These are phyloP conservation scores for Fremontodendron californicum DNA, from an alignment of 345 rosid genomes.

Conservation along the genomic window DNA sequence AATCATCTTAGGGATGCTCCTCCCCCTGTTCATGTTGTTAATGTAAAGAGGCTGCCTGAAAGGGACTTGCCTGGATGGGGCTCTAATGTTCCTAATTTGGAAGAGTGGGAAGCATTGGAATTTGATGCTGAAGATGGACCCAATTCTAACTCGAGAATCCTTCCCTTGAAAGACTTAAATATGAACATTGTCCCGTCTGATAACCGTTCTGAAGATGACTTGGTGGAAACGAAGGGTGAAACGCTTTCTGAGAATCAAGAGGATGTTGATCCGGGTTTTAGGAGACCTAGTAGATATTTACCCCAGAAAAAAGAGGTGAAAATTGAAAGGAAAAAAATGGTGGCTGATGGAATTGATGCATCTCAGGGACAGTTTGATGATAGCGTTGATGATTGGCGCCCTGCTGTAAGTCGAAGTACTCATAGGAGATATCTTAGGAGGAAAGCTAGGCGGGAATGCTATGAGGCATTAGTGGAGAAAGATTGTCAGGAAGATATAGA, in stretches of 20 bases:
- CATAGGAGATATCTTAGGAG: slow-evolving; percentile 74
- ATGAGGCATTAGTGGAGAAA: slow-evolving; percentile 48
- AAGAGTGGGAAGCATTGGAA: slow-evolving; percentile 90
- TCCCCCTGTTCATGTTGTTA: slow-evolving; percentile 69
- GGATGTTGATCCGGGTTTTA: slow-evolving; percentile 36
- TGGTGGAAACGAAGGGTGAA: slow-evolving; percentile 35
- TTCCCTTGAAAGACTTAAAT: slow-evolving; percentile 72
- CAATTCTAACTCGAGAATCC: slow-evolving; percentile 54
- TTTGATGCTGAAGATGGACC: slow-evolving; percentile 43
- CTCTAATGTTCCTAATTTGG: slow-evolving; percentile 78
- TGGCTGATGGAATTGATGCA: slow-evolving; percentile 83
- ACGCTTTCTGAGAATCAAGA: slow-evolving; percentile 41
- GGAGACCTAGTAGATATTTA: slow-evolving; percentile 43
- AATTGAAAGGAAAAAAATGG: slow-evolving; percentile 80
- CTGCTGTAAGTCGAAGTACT: slow-evolving; percentile 91
- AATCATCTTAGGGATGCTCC: slow-evolving; percentile 66
- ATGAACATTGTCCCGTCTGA: slow-evolving; percentile 42
- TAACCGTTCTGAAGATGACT: slow-evolving; percentile 40
- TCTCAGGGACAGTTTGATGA: slow-evolving; percentile 68
- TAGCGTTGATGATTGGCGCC: slow-evolving; percentile 71
- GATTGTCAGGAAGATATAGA: slow-evolving; percentile 52
- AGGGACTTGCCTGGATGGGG: slow-evolving; percentile 97
- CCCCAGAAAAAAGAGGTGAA: slow-evolving; percentile 55
- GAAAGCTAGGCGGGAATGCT: slow-evolving; percentile 58
- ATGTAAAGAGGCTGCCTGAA: slow-evolving; percentile 77